These are phyloP conservation scores for Alternaria sp. DNA, from an alignment of 2,329 filamentous ascomycete genomes.

Conservation along the genomic window DNA sequence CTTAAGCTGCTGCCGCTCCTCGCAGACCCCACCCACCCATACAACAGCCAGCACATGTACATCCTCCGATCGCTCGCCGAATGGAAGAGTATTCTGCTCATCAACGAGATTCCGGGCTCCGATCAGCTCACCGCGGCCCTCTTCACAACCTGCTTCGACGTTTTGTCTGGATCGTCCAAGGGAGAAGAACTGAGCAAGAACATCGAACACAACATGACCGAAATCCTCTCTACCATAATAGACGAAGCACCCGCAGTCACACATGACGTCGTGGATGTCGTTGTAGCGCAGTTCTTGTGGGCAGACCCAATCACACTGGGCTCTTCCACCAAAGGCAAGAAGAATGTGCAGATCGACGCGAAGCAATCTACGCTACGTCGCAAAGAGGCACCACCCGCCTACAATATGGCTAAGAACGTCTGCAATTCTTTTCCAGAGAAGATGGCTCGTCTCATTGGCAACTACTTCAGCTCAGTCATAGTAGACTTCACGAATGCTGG, in stretches of 20 bases:
- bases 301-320: constrained; percentile 72
- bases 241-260: constrained; percentile 84
- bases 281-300: constrained; percentile 94
- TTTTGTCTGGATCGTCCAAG: constrained; percentile 80
- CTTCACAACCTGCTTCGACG: constrained; percentile 91
- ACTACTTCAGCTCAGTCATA: constrained; percentile 97
- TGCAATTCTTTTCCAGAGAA: constrained; percentile 90
- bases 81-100: constrained; percentile 91
- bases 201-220: constrained; percentile 90
- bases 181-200: constrained; percentile 89
- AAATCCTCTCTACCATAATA: constrained; percentile 82
- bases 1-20: constrained; percentile 83
- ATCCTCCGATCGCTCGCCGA: constrained; percentile 88
- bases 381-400: constrained; percentile 89
- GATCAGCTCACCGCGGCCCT: constrained; percentile 76
- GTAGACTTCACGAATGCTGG: constrained; percentile 73
- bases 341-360: constrained; percentile 65
- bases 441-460: constrained; percentile 92
- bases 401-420: constrained; percentile 94
- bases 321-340: constrained; percentile 60
- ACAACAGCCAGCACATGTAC: constrained; percentile 92
- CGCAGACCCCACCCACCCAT: constrained; percentile 84
- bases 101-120: constrained; percentile 85
- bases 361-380: constrained; percentile 84
- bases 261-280: constrained; percentile 84